A percentile compares a stretch with the other conserved stretches of the same genome.
Evolutionary conservation across 202 grass and related monocot species (phyloP).

Genomic region (Bolboschoenoplectus hybrid): DNA sequence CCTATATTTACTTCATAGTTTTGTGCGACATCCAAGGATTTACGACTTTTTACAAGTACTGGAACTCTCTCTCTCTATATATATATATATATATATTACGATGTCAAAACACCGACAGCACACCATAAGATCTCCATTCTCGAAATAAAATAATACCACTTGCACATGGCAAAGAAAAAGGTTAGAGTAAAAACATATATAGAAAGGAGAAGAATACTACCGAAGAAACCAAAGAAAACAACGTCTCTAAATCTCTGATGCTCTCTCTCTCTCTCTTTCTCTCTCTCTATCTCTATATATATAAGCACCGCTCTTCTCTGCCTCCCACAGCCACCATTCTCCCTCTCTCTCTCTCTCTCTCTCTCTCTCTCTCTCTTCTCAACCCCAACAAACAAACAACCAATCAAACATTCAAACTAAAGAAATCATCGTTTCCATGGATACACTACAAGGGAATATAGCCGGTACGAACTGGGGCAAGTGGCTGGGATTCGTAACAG

Average conservation of each 20-base stretch:
- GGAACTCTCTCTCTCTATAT: no score
- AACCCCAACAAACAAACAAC: not conserved
- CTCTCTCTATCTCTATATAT: not conserved
- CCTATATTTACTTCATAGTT: no score
- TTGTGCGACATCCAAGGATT: no score
- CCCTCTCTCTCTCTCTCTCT: slow-evolving; percentile 36
- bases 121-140: no score
- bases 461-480: slow-evolving; percentile 52
- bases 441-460: slow-evolving; percentile 46
- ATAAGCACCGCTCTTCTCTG: slow-evolving; percentile 33
- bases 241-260: not conserved
- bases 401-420: not conserved
- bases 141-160: no score
- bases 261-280: not conserved
- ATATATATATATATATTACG: no score
- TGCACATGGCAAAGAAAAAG: no score
- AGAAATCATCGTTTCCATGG: slow-evolving; percentile 27
- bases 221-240: slow-evolving; percentile 8
- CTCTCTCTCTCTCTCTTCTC: slow-evolving; percentile 25
- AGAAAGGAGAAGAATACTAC: no score
- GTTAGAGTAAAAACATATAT: no score
- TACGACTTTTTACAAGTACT: no score
- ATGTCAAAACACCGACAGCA: no score
- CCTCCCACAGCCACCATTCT: slow-evolving; percentile 33
- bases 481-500: slow-evolving; percentile 84